A percentile compares a stretch with the other conserved stretches of the same genome.
phyloP scores from a whole-genome alignment of 2,329 filamentous ascomycete genomes.

The Exophiala dermatitidis region DNA sequence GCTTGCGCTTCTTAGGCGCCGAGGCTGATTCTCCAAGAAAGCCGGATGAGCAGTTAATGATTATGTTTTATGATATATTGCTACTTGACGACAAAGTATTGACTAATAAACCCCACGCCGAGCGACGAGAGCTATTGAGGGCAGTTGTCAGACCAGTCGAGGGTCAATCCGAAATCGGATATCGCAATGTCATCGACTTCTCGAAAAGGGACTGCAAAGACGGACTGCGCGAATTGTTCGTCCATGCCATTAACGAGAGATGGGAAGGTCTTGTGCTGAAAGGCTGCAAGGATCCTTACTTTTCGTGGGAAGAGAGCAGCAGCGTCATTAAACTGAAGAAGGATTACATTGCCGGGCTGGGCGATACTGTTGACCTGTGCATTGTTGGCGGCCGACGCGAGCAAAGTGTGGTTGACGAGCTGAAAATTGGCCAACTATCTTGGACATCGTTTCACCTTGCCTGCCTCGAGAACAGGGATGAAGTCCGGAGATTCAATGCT shows the following conservation, averaged over 20 bases:
- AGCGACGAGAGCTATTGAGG: constrained; percentile 48
- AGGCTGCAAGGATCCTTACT: constrained; percentile 67
- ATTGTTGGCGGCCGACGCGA: constrained; percentile 69
- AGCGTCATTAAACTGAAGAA: constrained; percentile 79
- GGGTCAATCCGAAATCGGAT: constrained; percentile 61
- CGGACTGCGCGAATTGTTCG: constrained; percentile 58
- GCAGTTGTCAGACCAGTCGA: constrained; percentile 47
- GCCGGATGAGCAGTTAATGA: constrained; percentile 33
- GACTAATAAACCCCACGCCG: constrained; percentile 40
- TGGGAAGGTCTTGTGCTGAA: constrained; percentile 80
- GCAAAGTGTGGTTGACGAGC: constrained; percentile 52
- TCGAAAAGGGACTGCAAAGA: constrained; percentile 43
- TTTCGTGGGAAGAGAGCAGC: constrained; percentile 44
- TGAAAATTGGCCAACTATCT: constrained; percentile 48
- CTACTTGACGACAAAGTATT: constrained; percentile 49
- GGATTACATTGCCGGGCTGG: constrained; percentile 69
- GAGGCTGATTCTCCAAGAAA: constrained; percentile 54
- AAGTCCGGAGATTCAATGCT: constrained; percentile 44
- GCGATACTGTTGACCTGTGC: constrained; percentile 76
- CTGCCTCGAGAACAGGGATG: constrained; percentile 63
- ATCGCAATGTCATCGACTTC: constrained; percentile 63
- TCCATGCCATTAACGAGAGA: constrained; percentile 55
- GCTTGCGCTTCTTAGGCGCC: constrained; percentile 62
- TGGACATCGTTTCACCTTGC: constrained; percentile 80
- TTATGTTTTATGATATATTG: constrained; percentile 56